phyloP scores from a whole-genome alignment of 2,329 filamentous ascomycete genomes.

The Mollisia scopiformis region DNA sequence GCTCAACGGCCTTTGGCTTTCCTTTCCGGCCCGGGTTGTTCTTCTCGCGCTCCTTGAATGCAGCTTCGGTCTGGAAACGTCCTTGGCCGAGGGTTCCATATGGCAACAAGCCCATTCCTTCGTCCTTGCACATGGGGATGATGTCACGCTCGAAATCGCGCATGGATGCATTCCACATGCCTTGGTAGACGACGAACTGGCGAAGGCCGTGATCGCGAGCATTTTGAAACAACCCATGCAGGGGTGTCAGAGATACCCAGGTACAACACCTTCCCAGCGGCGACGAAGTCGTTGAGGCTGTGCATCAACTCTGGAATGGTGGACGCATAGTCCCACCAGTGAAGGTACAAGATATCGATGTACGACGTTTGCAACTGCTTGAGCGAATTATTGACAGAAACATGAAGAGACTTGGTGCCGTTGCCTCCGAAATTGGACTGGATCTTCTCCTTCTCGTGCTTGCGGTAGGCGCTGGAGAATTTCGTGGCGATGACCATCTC shows the following conservation, averaged over 20 bases:
- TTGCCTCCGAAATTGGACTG: slow-evolving; percentile 23
- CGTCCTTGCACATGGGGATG: slow-evolving; percentile 57
- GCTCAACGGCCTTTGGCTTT: slow-evolving; percentile 41
- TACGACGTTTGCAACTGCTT: slow-evolving; percentile 66
- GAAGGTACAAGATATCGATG: slow-evolving; percentile 57
- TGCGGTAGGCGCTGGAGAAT: slow-evolving; percentile 44
- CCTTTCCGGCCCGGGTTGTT: slow-evolving; percentile 41
- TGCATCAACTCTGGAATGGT: slow-evolving; percentile 69
- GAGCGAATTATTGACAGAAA: slow-evolving; percentile 35
- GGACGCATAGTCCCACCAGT: slow-evolving; percentile 55
- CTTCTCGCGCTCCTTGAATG: slow-evolving; percentile 41
- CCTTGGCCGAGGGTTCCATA: slow-evolving; percentile 53
- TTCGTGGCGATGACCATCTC: slow-evolving; percentile 56
- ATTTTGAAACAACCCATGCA: slow-evolving; percentile 69
- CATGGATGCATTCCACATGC: slow-evolving; percentile 59
- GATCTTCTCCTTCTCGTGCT: slow-evolving; percentile 8
- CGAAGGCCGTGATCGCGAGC: slow-evolving; percentile 66
- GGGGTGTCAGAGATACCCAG: slow-evolving; percentile 69
- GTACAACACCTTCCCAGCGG: slow-evolving; percentile 64
- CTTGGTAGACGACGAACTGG: slow-evolving; percentile 70
- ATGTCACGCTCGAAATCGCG: slow-evolving; percentile 66
- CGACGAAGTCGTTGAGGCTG: slow-evolving; percentile 60
- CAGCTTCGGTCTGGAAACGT: slow-evolving; percentile 48
- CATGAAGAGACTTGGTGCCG: slow-evolving; percentile 14
- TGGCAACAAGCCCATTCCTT: slow-evolving; percentile 58